A percentile compares a stretch with the other conserved stretches of the same genome.
phyloP scores from a whole-genome alignment of 192 early-diverging fungal genomes.

The Backusella macrospora region DNA sequence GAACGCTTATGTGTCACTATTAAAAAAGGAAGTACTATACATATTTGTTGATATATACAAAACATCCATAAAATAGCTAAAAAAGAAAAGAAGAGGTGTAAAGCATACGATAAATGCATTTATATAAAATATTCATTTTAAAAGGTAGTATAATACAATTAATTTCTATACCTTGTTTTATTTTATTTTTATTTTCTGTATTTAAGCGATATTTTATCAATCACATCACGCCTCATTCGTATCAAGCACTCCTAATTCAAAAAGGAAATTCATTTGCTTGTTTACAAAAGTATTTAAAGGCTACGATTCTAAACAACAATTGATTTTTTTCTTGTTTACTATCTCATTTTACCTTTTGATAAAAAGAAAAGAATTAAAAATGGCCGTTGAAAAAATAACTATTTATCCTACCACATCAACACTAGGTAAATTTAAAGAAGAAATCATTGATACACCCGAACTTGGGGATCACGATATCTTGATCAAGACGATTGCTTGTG shows the following conservation, averaged over 20 bases:
- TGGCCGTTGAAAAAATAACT: not conserved
- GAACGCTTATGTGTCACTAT: not conserved
- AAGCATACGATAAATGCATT: too few species aligned
- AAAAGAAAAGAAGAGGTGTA: too few species aligned
- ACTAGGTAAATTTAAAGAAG: not conserved
- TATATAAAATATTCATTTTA: too few species aligned
- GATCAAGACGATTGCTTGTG: not conserved
- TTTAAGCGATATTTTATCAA: too few species aligned
- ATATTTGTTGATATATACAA: too few species aligned
- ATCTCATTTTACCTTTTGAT: not conserved
- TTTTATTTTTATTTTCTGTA: too few species aligned
- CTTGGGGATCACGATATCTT: conserved; percentile 7
- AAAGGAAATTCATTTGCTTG: not conserved
- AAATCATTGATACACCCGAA: not conserved
- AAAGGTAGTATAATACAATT: too few species aligned
- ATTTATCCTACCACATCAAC: not conserved
- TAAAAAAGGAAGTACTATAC: too few species aligned
- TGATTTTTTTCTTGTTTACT: not conserved
- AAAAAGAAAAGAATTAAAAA: not conserved
- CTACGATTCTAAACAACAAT: not conserved
- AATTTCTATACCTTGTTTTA: too few species aligned
- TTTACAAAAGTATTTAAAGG: not conserved
- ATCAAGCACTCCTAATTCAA: not conserved
- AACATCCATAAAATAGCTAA: too few species aligned
- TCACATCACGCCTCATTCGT: too few species aligned